Evolutionary conservation across 164 flowering plant genomes (phyloP).

Genomic region (Liriodendron chinense): DNA sequence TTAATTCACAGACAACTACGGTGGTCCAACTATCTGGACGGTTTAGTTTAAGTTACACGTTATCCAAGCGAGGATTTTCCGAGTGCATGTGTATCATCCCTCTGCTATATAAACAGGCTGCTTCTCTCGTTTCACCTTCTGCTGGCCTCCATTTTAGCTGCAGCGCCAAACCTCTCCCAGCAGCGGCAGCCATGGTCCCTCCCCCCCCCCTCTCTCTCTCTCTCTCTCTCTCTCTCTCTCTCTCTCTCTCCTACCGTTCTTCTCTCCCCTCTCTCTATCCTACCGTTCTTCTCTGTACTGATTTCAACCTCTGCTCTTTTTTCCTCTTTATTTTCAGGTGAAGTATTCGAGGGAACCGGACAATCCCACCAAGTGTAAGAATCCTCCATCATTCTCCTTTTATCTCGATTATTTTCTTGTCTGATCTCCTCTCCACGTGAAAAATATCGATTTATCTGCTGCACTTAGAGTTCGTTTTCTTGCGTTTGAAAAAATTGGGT

Average conservation of each 20-base stretch:
- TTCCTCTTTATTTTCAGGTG: conserved; percentile 29
- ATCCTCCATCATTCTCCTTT: background rate
- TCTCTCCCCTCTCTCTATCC: too few relatives aligned
- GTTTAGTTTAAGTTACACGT: too few relatives aligned
- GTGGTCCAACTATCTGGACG: too few relatives aligned
- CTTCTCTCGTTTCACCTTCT: background rate
- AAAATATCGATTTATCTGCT: too few relatives aligned
- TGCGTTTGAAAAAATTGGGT: too few relatives aligned
- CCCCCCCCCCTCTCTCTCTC: too few relatives aligned
- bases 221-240: background rate
- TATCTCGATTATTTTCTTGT: too few relatives aligned
- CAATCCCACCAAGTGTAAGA: conserved; percentile 63
- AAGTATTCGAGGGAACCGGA: conserved; percentile 79
- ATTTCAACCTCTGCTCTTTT: background rate
- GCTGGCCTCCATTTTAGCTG: background rate
- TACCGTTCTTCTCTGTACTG: background rate
- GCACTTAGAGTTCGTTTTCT: too few relatives aligned
- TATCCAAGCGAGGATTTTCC: too few relatives aligned
- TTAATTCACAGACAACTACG: too few relatives aligned
- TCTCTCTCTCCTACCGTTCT: background rate
- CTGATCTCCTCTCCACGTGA: background rate
- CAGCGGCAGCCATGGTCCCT: conserved; percentile 9
- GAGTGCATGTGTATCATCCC: too few relatives aligned
- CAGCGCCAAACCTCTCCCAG: background rate
- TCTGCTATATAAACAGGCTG: background rate